Evolutionary conservation across 352 stramenopile genomes (phyloP), one percentile per base, ranked within the genome.

Genomic region (Aphanomyces astaci): DNA sequence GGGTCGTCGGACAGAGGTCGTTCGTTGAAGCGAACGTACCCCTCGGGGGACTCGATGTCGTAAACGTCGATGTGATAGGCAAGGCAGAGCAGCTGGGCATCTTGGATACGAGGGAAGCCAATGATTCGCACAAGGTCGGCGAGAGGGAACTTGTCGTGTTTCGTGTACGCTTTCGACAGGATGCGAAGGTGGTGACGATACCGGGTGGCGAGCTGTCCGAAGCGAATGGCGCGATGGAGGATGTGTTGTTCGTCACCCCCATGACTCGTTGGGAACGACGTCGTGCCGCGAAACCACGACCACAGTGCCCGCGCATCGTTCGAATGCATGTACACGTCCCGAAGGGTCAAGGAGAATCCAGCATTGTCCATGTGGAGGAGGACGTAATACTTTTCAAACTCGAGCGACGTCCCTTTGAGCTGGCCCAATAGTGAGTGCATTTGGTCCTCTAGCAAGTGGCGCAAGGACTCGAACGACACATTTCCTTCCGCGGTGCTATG

Each of bases 91-190:
- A 51, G 19, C n/a, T 17, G 4, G 5, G 4, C 62, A 4, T 57
- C 46, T 11, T 39, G 3, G n/a, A 39, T 32, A 32, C 19, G 33
- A 9, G 51, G 11, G 2, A 68, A 11, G 25, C 51, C 22, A 0
- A 68, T 13, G 27, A 62, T 59, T 28, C 48, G 43, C 33, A 45
- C 62, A 5, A 68, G 33, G 25, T 68, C 48, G 7, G 48, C 40
- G 1, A 68, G n/a, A 2, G 62, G 62, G 36, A 68, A 68, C 31
- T 52, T 43, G 22, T 68, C 62, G 57, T 68, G 62, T 33, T 68
- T 68, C 4, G 62, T 68, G 62, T 60, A 68, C 45, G 62, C 62
- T 27, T 68, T 68, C 28, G 62, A 43, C 17, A 68, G 36, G 28
- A 59, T 7, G n/a, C 11, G 13, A 10, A 68, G n/a, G 24, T 68